Base-by-base conservation (phyloP, 2,329 filamentous ascomycete species). In the Fusarium abutilonis region DNA sequence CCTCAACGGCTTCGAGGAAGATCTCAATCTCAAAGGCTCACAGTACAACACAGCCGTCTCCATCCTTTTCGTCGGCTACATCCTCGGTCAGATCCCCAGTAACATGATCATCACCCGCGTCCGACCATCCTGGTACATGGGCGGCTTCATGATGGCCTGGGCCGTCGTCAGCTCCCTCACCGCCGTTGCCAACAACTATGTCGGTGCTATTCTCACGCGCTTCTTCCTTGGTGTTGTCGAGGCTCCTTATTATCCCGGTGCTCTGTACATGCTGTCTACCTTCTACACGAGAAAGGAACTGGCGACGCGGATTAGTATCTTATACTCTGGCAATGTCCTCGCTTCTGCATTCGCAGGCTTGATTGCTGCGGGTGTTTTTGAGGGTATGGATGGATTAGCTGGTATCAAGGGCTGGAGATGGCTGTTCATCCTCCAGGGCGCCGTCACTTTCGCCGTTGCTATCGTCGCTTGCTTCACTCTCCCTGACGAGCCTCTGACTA, bases 281-380 rank as follows among this genome's bases (percentile, higher is more conserved):
- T 86, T 82, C 72, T 86, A 86, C 70, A 85, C 81, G 3, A 75
- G 81, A 29, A 80, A 83, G 63, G 78, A 80, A 63, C 66, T 81
- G 23, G 73, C 76, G n/a, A 70, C 75, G 2, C 73, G 79, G 38
- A 77, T 80, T 9, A 76, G 78, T 2, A 77, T 81, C 52, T 72
- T 82, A 2, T 82, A 82, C 56, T 74, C 79, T 0, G 77, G 77
- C 2, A 75, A 74, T 14, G 70, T 76, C 14, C 54, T 75, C 9
- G 72, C 74, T 4, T 74, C 70, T 7, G 74, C 76, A 2, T 81
- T 81, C 48, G 76, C 76, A 0, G 79, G 80, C 3, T 69, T 82
- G 3, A 78, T 83, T 31, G 79, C 77, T 1, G 76, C 78, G 0
- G 78, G 74, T 4, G 75, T 79, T 4, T 80, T 81, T 46, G 70